These are phyloP conservation scores for Rhizoctonia solani DNA, from an alignment of 1,284 basidiomycete genomes.

Conservation along the genomic window DNA sequence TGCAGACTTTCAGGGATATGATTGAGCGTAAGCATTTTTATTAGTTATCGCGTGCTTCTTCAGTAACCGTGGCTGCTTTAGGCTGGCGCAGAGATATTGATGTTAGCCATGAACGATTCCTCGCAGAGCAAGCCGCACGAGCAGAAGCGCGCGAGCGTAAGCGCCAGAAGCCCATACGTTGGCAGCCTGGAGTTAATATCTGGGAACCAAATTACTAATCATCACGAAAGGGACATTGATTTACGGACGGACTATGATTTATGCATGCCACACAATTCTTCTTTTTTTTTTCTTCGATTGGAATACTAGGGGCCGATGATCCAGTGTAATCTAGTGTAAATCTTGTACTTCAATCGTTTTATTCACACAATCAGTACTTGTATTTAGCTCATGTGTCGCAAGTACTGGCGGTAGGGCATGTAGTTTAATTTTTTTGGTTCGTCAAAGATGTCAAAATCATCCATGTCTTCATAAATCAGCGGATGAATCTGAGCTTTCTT, in stretches of 20 bases:
- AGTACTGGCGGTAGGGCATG: not conserved
- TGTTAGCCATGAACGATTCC: constrained; percentile 12
- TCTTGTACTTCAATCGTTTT: not conserved
- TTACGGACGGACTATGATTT: not conserved
- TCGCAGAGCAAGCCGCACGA: not conserved
- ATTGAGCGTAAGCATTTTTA: constrained; percentile 10
- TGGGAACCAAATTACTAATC: too few species aligned
- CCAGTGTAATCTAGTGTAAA: constrained; percentile 6
- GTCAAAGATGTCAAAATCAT: not conserved
- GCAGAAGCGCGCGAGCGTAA: constrained; percentile 4
- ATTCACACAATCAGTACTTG: not conserved
- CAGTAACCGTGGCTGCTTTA: not conserved
- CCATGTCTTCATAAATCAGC: not conserved
- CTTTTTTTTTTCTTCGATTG: not conserved
- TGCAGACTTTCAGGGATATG: constrained; percentile 22
- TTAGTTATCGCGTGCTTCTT: not conserved
- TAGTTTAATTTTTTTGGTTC: not conserved
- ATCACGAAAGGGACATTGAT: not conserved
- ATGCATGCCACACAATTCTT: not conserved
- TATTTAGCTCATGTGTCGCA: not conserved
- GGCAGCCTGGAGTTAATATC: constrained; percentile 30
- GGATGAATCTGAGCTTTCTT: not conserved
- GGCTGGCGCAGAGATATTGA: constrained; percentile 25
- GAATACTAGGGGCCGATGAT: not conserved
- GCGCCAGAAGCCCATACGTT: constrained; percentile 17